Evolutionary conservation across 495 filamentous ascomycete species (phyloP).

Genomic region (Chaetomium tenue): DNA sequence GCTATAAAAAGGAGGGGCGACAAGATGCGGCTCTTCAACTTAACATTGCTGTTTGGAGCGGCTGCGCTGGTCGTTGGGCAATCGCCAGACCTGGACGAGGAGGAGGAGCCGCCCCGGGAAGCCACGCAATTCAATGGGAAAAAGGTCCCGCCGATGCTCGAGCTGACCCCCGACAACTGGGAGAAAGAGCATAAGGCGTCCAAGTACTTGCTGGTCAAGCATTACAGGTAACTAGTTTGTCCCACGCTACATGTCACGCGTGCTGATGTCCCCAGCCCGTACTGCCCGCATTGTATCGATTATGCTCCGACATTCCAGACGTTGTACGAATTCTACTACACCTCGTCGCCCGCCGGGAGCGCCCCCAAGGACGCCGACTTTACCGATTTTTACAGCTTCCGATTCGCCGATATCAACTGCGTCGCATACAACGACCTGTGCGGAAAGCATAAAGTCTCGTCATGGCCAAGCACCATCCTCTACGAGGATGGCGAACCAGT

Average conservation of each 20-base stretch:
- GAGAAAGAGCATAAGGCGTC: constrained; percentile 39
- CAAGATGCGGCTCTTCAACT: constrained; percentile 32
- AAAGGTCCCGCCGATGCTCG: constrained; percentile 69
- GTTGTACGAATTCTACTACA: constrained; percentile 94
- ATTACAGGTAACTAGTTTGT: constrained; percentile 44
- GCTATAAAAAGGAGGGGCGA: background rate
- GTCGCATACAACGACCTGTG: constrained; percentile 75
- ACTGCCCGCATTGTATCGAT: constrained; percentile 74
- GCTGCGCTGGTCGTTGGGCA: constrained; percentile 37
- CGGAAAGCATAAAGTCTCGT: constrained; percentile 56
- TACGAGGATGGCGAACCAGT: constrained; percentile 76
- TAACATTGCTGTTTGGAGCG: constrained; percentile 43
- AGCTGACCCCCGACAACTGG: constrained; percentile 47
- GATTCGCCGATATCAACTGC: constrained; percentile 84
- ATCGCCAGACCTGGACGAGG: constrained; percentile 34
- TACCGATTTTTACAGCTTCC: constrained; percentile 80
- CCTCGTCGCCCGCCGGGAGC: constrained; percentile 62
- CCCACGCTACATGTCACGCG: constrained; percentile 2
- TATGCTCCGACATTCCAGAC: constrained; percentile 89
- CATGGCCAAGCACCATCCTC: constrained; percentile 73
- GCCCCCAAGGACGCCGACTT: constrained; percentile 43
- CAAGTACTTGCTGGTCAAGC: constrained; percentile 51
- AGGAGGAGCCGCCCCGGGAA: constrained; percentile 33
- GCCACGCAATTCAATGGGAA: constrained; percentile 77
- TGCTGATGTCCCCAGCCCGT: constrained; percentile 45